Base-by-base conservation (phyloP, 1,139 yeast species). In the Suhomyces bolitotheri region DNA sequence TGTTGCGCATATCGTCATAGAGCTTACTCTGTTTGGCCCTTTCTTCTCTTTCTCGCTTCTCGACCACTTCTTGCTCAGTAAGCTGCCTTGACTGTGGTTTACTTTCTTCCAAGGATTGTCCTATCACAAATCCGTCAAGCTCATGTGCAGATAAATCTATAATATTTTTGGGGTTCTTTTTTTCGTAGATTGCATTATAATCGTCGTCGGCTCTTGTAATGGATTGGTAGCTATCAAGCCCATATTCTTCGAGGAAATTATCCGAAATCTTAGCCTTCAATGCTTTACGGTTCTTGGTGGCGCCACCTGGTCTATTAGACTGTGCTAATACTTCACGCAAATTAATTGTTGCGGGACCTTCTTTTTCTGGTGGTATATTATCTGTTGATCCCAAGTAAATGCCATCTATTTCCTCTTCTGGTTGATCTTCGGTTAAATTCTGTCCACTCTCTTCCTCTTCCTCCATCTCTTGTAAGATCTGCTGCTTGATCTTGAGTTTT, bases 201-300 rank as follows among this genome's bases (percentile, higher is more conserved):
- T 66, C 71, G 24, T 56, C 54, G 6, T 45, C 45, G 7, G 48
- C 29, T 11, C 45, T 54, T 1, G 58, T 51, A 1, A 66, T 57
- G 4, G 64, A 58, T 6, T 45, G 33, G 39, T 66, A 66, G 34
- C 56, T 54, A 2, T 51, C 56, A 11, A 71, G 40, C 0, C 75
- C 76, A 44, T 71, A 71, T 36, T 71, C 76, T 34, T 59, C 66
- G 13, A 67, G 48, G 28, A 70, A 53, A 38, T 66, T 62, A 16
- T 63, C 69, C 3, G 63, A 47, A 31, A 62, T 43, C 33, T 60
- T 62, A 22, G 57, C 52, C 9, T 48, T 53, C 17, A 69, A 60
- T 23, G 66, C 39, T 38, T 63, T 66, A 12, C 73, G 45, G 28
- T 47, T 62, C 31, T 54, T 54, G 21, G 54, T 49, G 5, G 53